Conservation (phyloP, 2,329 filamentous ascomycete genomes). For the Daldinia sp. region DNA sequence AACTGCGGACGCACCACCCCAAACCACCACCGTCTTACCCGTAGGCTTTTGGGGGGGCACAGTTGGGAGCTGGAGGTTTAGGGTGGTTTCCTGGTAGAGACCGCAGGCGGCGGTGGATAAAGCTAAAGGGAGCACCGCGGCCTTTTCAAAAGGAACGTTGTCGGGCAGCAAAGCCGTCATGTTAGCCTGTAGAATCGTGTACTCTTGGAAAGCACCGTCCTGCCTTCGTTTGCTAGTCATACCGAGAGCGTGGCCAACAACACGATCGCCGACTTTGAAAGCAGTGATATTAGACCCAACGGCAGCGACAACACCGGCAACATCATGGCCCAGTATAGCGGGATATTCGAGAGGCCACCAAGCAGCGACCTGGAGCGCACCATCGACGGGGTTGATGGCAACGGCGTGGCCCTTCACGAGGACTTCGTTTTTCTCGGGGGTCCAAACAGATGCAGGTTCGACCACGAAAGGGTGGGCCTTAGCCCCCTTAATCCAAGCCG, state of each 20-base stretch:
- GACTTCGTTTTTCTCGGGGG: conserved; percentile 38
- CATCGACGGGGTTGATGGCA: conserved; percentile 48
- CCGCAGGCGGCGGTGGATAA: conserved; percentile 44
- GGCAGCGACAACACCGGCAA: conserved; percentile 46
- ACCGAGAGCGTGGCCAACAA: conserved; percentile 38
- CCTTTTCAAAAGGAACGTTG: conserved; percentile 43
- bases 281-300: conserved; percentile 39
- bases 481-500: conserved; percentile 35
- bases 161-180: conserved; percentile 43
- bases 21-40: conserved; percentile 43
- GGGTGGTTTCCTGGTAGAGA: conserved; percentile 41
- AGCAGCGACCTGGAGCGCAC: conserved; percentile 44
- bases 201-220: conserved; percentile 46
- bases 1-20: conserved; percentile 52
- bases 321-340: conserved; percentile 47
- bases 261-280: conserved; percentile 47
- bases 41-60: conserved; percentile 33
- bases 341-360: conserved; percentile 47
- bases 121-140: conserved; percentile 44
- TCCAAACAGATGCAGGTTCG: conserved; percentile 34
- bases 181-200: conserved; percentile 40
- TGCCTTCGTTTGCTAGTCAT: conserved; percentile 33
- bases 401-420: conserved; percentile 44
- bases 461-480: conserved; percentile 39
- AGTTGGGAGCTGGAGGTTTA: conserved; percentile 40